Conservation (phyloP, 2,329 filamentous ascomycete genomes). For the Aspergillus felis region DNA sequence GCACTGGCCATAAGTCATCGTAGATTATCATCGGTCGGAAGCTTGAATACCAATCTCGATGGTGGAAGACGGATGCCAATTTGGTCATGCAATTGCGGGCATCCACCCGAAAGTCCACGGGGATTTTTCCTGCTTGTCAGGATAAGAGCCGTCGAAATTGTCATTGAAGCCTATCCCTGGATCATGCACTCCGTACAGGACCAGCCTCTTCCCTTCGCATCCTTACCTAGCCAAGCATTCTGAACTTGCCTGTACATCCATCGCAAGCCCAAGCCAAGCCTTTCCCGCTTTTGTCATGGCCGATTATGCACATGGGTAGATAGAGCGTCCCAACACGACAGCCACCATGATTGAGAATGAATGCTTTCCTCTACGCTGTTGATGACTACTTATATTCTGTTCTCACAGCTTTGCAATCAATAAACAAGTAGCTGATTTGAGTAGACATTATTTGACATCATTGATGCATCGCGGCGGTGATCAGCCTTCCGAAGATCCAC, state of each 20-base stretch:
- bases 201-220: conserved; percentile 1
- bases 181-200: not conserved
- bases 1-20: not conserved
- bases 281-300: conserved; percentile 7
- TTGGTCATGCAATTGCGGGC: not conserved
- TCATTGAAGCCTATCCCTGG: not conserved
- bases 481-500: conserved; percentile 7
- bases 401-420: not conserved
- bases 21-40: not conserved
- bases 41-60: not conserved
- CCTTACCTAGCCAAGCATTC: conserved; percentile 22
- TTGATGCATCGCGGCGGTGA: not conserved
- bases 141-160: not conserved
- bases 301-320: conserved; percentile 1
- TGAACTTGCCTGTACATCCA: conserved; percentile 6
- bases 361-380: not conserved
- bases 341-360: not conserved
- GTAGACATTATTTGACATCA: conserved; percentile 9
- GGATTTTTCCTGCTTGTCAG: not conserved
- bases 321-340: not conserved
- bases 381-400: not conserved
- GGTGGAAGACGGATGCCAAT: not conserved
- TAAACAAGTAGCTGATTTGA: not conserved
- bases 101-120: not conserved
- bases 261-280: conserved; percentile 5